phyloP scores from a whole-genome alignment of 805 yeast genomes.

The Hanseniaspora occidentalis region DNA sequence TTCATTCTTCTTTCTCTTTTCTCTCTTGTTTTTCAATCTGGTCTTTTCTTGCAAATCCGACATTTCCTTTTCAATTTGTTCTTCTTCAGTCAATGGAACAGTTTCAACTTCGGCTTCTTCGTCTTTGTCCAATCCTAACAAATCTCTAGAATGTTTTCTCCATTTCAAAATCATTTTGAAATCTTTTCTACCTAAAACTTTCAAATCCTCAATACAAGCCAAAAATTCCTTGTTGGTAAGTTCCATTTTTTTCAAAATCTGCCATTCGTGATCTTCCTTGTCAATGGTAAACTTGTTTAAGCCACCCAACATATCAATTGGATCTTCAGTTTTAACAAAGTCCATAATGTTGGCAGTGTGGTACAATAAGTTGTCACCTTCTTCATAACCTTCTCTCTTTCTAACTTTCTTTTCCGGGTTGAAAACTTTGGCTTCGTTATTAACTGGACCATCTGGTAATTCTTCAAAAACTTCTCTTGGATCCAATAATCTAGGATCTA shows the following conservation, averaged over 20 bases:
- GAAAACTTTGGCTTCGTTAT: conserved; percentile 83
- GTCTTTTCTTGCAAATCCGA: conserved; percentile 61
- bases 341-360: conserved; percentile 68
- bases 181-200: conserved; percentile 89
- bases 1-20: conserved; percentile 73
- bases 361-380: conserved; percentile 66
- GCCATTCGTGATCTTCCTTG: conserved; percentile 55
- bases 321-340: conserved; percentile 70
- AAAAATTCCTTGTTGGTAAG: conserved; percentile 68
- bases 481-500: conserved; percentile 87
- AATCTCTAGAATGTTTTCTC: conserved; percentile 75
- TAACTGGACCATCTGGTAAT: conserved; percentile 56
- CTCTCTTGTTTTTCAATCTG: conserved; percentile 59
- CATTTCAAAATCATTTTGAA: conserved; percentile 76
- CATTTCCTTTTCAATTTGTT: conserved; percentile 76
- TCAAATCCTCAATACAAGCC: conserved; percentile 81
- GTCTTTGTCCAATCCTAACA: conserved; percentile 49
- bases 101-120: conserved; percentile 46
- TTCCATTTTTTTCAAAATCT: conserved; percentile 54
- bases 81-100: conserved; percentile 73
- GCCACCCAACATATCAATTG: conserved; percentile 70
- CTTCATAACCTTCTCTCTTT: conserved; percentile 94
- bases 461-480: conserved; percentile 93
- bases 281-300: conserved; percentile 53
- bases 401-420: conserved; percentile 88